Percentiles rank a stretch among this genome's conserved stretches.
These are phyloP conservation scores for Erysimum pusillum DNA, from an alignment of 441 rosid genomes.

Conservation along the genomic window DNA sequence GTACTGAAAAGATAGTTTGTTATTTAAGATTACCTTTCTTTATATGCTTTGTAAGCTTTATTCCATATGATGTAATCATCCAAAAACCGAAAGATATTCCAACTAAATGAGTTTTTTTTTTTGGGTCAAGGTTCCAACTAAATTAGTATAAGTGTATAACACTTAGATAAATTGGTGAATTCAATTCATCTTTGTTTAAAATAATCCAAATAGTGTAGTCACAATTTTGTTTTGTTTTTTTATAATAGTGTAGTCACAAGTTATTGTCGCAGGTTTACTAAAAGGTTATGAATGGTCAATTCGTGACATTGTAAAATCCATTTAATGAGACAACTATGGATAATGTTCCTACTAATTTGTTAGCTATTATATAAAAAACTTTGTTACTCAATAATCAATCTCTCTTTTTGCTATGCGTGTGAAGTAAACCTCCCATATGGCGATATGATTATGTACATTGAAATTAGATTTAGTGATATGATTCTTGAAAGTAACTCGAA, in stretches of 20 bases:
- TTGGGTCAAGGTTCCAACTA: too few species aligned
- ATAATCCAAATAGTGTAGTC: neutral
- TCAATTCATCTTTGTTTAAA: neutral
- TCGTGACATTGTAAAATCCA: conserved; percentile 4
- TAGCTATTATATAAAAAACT: neutral
- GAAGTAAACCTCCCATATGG: conserved; percentile 19
- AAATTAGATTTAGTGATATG: conserved; percentile 33
- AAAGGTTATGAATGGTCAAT: neutral
- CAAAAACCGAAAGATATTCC: neutral
- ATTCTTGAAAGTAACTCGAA: conserved; percentile 44
- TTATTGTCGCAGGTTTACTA: neutral
- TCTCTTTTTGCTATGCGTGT: conserved; percentile 17
- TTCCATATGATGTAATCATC: neutral
- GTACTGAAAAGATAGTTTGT: neutral
- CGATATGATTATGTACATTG: conserved; percentile 39
- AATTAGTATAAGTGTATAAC: neutral
- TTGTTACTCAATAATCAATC: neutral
- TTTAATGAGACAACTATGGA: neutral
- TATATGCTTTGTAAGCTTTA: neutral
- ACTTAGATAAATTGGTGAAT: neutral
- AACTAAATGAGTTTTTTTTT: too few species aligned
- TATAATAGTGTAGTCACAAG: conserved; percentile 8
- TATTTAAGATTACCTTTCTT: neutral
- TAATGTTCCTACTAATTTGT: neutral
- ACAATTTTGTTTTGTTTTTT: too few species aligned